phyloP scores from a whole-genome alignment of 2,329 filamentous ascomycete species.

The Ceratocystiopsis sp. region DNA sequence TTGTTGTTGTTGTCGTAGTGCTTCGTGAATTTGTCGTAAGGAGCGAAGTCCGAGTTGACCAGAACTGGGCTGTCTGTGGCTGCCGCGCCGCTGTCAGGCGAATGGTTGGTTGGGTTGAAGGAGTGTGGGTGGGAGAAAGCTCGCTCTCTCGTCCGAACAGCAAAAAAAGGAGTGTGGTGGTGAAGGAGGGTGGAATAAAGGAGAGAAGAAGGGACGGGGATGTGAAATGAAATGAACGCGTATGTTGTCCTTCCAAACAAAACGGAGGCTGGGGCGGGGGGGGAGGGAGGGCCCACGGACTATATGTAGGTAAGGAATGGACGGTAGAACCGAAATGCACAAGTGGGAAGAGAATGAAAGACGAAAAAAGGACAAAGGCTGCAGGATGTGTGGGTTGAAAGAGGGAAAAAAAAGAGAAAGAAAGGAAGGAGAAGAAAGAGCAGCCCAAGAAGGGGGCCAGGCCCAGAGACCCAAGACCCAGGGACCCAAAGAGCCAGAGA shows the following conservation, averaged over 20 bases:
- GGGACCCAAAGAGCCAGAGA: too few species aligned
- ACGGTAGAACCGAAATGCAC: too few species aligned
- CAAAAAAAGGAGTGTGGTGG: constrained; percentile 3
- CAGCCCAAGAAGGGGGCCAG: too few species aligned
- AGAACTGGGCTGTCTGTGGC: constrained; percentile 6
- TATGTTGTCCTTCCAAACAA: neutral
- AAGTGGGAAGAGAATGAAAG: too few species aligned
- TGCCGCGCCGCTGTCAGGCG: neutral
- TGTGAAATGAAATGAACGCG: constrained; percentile 1
- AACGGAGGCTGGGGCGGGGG: neutral
- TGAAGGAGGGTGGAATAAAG: constrained; percentile 2
- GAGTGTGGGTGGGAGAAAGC: neutral
- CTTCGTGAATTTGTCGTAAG: neutral
- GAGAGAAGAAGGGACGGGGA: neutral
- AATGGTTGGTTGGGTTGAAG: neutral
- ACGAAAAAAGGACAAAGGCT: too few species aligned
- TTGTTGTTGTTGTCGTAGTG: neutral
- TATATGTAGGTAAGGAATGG: too few species aligned
- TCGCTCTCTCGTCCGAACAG: too few species aligned
- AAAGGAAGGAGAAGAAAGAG: too few species aligned
- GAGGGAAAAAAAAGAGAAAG: too few species aligned
- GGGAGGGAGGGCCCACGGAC: neutral
- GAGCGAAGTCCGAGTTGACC: constrained; percentile 8
- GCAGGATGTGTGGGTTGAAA: too few species aligned
- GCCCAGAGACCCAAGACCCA: too few species aligned